Conservation (phyloP, 352 stramenopile species). For the Aphanomyces euteiches region DNA sequence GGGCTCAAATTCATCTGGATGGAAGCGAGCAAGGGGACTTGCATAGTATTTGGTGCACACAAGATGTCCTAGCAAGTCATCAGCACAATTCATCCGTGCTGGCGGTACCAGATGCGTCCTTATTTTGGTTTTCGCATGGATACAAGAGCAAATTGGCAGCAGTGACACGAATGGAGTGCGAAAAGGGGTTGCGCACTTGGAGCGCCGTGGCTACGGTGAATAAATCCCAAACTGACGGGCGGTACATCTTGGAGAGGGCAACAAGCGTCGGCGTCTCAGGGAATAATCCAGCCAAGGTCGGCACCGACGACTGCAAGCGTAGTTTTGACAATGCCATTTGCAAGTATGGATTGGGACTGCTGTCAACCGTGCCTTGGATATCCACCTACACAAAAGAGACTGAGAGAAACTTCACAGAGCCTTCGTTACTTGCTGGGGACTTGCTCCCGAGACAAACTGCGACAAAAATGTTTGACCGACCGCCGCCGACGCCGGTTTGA, state of each 20-base stretch:
- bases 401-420: not conserved
- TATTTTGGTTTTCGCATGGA: constrained; percentile 46
- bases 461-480: constrained; percentile 59
- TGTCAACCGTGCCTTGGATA: constrained; percentile 55
- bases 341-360: constrained; percentile 57
- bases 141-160: constrained; percentile 66
- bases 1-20: constrained; percentile 49
- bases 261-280: constrained; percentile 65
- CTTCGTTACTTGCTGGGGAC: constrained; percentile 51
- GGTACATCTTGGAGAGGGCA: constrained; percentile 69
- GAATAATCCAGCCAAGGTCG: constrained; percentile 61
- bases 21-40: constrained; percentile 60
- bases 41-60: constrained; percentile 71
- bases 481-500: constrained; percentile 42
- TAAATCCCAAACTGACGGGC: constrained; percentile 66
- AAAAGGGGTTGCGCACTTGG: constrained; percentile 76
- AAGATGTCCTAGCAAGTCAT: constrained; percentile 41
- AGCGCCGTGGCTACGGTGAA: constrained; percentile 64
- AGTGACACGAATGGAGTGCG: constrained; percentile 67
- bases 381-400: constrained; percentile 44
- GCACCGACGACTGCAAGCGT: constrained; percentile 54
- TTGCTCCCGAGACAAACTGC: constrained; percentile 71
- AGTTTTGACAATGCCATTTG: constrained; percentile 54
- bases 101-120: constrained; percentile 31
- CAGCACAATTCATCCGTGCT: not conserved